These are phyloP conservation scores for Sicyos edulis DNA, from an alignment of 306 rosid genomes.

Conservation along the genomic window DNA sequence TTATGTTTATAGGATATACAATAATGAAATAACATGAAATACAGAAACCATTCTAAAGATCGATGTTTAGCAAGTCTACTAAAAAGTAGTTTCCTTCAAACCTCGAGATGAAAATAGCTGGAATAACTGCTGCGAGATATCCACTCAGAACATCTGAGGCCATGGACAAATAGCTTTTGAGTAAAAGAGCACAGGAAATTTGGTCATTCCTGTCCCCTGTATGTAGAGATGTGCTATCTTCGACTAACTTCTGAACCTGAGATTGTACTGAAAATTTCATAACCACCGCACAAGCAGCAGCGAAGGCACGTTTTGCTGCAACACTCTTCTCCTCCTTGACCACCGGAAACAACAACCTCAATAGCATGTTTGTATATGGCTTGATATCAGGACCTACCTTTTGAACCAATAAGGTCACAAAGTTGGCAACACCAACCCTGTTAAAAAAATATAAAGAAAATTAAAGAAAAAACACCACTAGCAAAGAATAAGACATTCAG, in stretches of 20 bases:
- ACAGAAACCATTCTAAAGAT: not conserved
- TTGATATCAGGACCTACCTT: slow-evolving; percentile 72
- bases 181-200: slow-evolving; percentile 73
- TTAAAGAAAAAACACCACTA: not conserved
- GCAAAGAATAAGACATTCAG: not conserved
- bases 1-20: not conserved
- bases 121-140: slow-evolving; percentile 58
- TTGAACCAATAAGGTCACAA: slow-evolving; percentile 66
- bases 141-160: slow-evolving; percentile 82
- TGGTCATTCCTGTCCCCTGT: slow-evolving; percentile 74
- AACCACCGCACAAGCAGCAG: slow-evolving; percentile 70
- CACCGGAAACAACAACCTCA: slow-evolving; percentile 73
- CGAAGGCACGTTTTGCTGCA: slow-evolving; percentile 82
- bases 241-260: slow-evolving; percentile 74
- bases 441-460: slow-evolving; percentile 8
- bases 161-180: slow-evolving; percentile 68
- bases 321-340: slow-evolving; percentile 78
- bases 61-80: not conserved
- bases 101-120: slow-evolving; percentile 83
- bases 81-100: slow-evolving; percentile 32
- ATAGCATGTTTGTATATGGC: slow-evolving; percentile 67
- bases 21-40: not conserved
- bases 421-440: slow-evolving; percentile 98
- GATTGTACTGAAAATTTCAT: slow-evolving; percentile 49
- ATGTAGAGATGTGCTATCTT: slow-evolving; percentile 74